Conservation (phyloP, 2,329 filamentous ascomycete species). For the Aspergillus versicolor region DNA sequence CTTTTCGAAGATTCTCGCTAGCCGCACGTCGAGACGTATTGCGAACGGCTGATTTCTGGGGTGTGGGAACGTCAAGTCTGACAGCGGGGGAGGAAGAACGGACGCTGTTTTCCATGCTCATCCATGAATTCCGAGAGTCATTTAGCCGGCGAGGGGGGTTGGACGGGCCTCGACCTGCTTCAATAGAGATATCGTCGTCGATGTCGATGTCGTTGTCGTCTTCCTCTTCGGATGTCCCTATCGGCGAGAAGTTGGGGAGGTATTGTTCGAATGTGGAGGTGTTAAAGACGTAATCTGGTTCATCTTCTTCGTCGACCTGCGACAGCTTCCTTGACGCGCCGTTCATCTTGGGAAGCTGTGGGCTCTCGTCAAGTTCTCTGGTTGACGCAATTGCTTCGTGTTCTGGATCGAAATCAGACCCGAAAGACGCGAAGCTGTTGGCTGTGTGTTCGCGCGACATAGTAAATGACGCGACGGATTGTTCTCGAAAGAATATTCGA, state of each 20-base stretch:
- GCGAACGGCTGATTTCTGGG: slow-evolving; percentile 34
- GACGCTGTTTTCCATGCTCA: slow-evolving; percentile 49
- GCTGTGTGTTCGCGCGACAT: slow-evolving; percentile 28
- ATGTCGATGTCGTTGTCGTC: slow-evolving; percentile 38
- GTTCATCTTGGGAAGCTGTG: slow-evolving; percentile 27
- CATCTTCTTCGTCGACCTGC: slow-evolving; percentile 27
- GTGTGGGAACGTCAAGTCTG: slow-evolving; percentile 38
- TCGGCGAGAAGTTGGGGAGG: slow-evolving; percentile 50
- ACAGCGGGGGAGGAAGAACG: slow-evolving; percentile 43
- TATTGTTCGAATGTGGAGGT: slow-evolving; percentile 47
- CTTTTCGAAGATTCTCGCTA: slow-evolving; percentile 41
- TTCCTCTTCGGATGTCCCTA: slow-evolving; percentile 42
- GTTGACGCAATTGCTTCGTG: slow-evolving; percentile 44
- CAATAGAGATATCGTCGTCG: slow-evolving; percentile 54
- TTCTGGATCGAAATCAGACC: slow-evolving; percentile 43
- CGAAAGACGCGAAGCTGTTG: slow-evolving; percentile 30
- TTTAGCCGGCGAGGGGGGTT: slow-evolving; percentile 39
- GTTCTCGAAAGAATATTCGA: not conserved
- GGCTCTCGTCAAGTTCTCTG: slow-evolving; percentile 32
- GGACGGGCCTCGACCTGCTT: slow-evolving; percentile 55
- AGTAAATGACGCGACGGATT: slow-evolving; percentile 7
- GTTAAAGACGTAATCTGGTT: slow-evolving; percentile 45
- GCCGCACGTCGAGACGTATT: slow-evolving; percentile 28
- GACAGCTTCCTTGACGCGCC: slow-evolving; percentile 15
- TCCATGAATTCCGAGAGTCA: slow-evolving; percentile 51